Conservation (phyloP, 495 filamentous ascomycete species). For the Daldinia caldariorum region DNA sequence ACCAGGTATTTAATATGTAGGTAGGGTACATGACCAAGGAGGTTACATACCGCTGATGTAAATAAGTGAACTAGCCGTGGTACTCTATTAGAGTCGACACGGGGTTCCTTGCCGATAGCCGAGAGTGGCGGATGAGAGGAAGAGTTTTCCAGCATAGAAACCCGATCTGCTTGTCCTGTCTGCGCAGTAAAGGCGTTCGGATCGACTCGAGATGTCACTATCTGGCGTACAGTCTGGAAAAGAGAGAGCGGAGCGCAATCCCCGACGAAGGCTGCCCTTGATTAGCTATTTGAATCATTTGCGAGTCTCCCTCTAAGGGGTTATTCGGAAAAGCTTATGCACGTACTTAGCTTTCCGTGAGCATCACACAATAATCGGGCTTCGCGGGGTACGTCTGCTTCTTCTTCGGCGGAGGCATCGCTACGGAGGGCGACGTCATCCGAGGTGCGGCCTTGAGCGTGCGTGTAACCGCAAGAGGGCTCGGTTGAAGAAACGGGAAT, state of each 20-base stretch:
- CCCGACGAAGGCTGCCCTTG: constrained; percentile 65
- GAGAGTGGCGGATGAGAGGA: constrained; percentile 31
- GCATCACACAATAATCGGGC: constrained; percentile 66
- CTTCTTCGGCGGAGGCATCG: constrained; percentile 49
- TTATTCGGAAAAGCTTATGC: not conserved
- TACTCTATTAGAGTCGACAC: constrained; percentile 29
- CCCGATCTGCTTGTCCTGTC: constrained; percentile 69
- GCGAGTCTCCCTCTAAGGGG: not conserved
- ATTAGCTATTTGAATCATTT: not conserved
- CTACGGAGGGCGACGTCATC: constrained; percentile 26
- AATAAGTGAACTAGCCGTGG: constrained; percentile 48
- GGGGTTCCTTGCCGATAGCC: constrained; percentile 29
- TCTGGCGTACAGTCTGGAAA: constrained; percentile 71
- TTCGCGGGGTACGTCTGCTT: constrained; percentile 58
- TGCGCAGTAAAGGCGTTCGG: constrained; percentile 71
- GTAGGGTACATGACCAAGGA: not conserved
- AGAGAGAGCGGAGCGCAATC: constrained; percentile 76
- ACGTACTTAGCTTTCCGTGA: constrained; percentile 64
- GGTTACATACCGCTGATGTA: constrained; percentile 45
- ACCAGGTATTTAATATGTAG: not conserved
- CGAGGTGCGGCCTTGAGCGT: not conserved
- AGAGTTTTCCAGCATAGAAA: constrained; percentile 69
- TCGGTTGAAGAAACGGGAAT: constrained; percentile 1
- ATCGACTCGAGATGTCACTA: constrained; percentile 71
- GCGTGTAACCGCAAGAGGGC: not conserved